Evolutionary conservation across 371 early-diverging fungal species (phyloP).

Genomic region (Chytridiales sp.): DNA sequence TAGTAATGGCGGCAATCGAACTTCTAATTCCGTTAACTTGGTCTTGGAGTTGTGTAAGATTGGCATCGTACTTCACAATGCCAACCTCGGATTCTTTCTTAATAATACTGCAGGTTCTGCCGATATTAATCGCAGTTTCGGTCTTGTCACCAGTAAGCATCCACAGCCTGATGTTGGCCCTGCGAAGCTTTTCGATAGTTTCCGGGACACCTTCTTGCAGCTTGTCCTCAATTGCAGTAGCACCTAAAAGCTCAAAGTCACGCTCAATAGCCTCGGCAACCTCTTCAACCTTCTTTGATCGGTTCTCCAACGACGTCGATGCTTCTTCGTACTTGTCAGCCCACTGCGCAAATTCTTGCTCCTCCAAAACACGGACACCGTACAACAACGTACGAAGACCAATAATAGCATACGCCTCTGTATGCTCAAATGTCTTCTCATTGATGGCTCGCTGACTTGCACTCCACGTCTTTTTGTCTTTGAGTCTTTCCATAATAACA

Average conservation of each 20-base stretch:
- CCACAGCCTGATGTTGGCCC: conserved; percentile 96
- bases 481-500: conserved; percentile 67
- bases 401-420: conserved; percentile 82
- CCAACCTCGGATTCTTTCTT: conserved; percentile 93
- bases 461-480: conserved; percentile 76
- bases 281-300: conserved; percentile 67
- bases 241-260: conserved; percentile 80
- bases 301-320: conserved; percentile 64
- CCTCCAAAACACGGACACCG: conserved; percentile 64
- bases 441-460: conserved; percentile 76
- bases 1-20: too few relatives aligned
- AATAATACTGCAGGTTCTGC: conserved; percentile 79
- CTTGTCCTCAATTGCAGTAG: conserved; percentile 97
- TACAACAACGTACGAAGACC: conserved; percentile 88
- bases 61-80: conserved; percentile 79
- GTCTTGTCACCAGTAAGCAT: conserved; percentile 99
- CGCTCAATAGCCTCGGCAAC: conserved; percentile 77
- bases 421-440: conserved; percentile 64
- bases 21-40: too few relatives aligned
- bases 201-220: conserved; percentile 93
- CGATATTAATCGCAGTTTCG: conserved; percentile 98
- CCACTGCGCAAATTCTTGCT: conserved; percentile 69
- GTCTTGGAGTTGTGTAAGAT: too few relatives aligned
- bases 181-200: conserved; percentile 81
- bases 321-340: conserved; percentile 66